Base-by-base conservation (phyloP, 441 rosid species). In the Brassica hybrid region DNA sequence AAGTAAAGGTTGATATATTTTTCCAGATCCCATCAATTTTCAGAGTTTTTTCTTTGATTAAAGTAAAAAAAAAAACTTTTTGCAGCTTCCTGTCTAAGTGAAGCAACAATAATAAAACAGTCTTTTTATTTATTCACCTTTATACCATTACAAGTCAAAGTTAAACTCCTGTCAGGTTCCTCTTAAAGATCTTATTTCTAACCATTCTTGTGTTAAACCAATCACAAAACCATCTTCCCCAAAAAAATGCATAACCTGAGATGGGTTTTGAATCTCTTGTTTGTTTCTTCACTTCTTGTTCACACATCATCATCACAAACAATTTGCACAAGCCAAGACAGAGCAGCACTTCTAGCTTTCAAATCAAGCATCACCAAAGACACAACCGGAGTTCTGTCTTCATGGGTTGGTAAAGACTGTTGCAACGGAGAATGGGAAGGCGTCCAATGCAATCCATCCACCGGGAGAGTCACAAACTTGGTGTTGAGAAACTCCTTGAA, bases 371-470 rank as follows among this genome's bases (percentile, higher is more conserved):
- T 95, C 83, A 32, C 77, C 61, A 61, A 84, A 63, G 99, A 93
- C 83, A 90, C 99, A 23, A 88, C 97, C 0, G 96, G 80, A 10
- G 84, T 79, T 84, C 82, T 93, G 2, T 80, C 86, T 18, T 88
- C 98, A 3, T 95, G 99, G 98, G 79, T 77, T 0, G 97, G 97
- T 25, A 79, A 73, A 63, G 90, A 89, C 52, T 93, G 96, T 84
- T 91, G 97, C 34, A 83, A 85, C 16, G 93, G 93, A 69, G 99
- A 90, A 43, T 95, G 99, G 99, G 97, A 88, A 76, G 99, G 98
- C 61, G 93, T 95, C 65, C 83, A 81, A 76, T 95, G 99, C 76
- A 83, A 90, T 75, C 83, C 86, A 0, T 85, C 83, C 17, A 86
- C 91, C 1, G 99, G 98, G 10, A 86, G 89, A 80, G 97, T 96